Evolutionary conservation across 2,329 filamentous ascomycete species (phyloP).

Genomic region (Pseudonectria buxi): DNA sequence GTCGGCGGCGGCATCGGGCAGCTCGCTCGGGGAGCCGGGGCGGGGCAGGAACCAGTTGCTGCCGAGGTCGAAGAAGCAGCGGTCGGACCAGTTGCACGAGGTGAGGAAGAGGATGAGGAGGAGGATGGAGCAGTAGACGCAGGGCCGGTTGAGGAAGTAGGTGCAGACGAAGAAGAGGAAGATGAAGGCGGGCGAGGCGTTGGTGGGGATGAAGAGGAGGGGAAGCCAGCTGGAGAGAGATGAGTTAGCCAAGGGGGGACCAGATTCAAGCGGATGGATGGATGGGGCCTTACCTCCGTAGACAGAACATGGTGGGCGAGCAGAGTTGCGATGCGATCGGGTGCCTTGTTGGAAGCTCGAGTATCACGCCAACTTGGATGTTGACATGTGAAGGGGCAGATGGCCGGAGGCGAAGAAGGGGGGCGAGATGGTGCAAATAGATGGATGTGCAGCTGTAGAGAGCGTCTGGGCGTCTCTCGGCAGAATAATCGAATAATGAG

Average conservation of each 20-base stretch:
- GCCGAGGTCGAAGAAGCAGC: constrained; percentile 86
- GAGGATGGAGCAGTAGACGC: constrained; percentile 95
- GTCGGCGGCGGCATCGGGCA: constrained; percentile 18
- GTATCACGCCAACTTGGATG: too few relatives aligned
- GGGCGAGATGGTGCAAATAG: too few relatives aligned
- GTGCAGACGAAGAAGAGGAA: constrained; percentile 86
- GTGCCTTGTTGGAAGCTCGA: constrained; percentile 1
- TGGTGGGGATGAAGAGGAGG: constrained; percentile 81
- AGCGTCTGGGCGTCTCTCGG: too few relatives aligned
- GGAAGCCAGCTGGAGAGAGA: constrained; percentile 62
- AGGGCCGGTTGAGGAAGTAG: constrained; percentile 93
- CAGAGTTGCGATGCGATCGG: constrained; percentile 2
- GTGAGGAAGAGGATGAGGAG: constrained; percentile 92
- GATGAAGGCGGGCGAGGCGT: constrained; percentile 78
- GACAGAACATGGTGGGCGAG: constrained; percentile 49
- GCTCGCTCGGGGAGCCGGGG: constrained; percentile 28
- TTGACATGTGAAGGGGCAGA: too few relatives aligned
- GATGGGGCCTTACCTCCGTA: constrained; percentile 44
- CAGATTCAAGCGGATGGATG: too few relatives aligned
- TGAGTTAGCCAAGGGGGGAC: constrained; percentile 6
- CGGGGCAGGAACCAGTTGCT: constrained; percentile 93
- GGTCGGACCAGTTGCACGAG: constrained; percentile 81
- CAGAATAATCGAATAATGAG: too few relatives aligned
- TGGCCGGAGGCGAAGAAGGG: too few relatives aligned
- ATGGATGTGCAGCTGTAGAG: too few relatives aligned